These are phyloP conservation scores for Globisporangium megalacanthum DNA, from an alignment of 352 stramenopile genomes.

Conservation along the genomic window DNA sequence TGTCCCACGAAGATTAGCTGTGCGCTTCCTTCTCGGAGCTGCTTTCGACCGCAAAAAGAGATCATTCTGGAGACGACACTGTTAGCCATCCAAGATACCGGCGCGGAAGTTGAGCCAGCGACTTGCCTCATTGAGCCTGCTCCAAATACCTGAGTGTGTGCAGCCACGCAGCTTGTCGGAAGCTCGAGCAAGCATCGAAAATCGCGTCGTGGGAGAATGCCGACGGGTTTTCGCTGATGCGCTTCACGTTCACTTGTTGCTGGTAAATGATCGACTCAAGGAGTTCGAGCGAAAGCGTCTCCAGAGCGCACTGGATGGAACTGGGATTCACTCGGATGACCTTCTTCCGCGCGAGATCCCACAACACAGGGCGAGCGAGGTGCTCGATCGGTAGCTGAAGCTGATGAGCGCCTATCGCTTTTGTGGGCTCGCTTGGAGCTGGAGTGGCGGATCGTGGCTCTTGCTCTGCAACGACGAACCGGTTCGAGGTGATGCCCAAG, in stretches of 20 bases:
- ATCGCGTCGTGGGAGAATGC: slow-evolving; percentile 35
- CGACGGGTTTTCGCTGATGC: slow-evolving; percentile 43
- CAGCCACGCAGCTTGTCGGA: slow-evolving; percentile 56
- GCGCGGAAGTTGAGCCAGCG: too few species aligned
- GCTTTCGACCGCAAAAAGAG: slow-evolving; percentile 7
- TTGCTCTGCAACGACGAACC: neutral
- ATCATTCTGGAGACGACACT: slow-evolving; percentile 12
- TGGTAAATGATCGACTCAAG: slow-evolving; percentile 44
- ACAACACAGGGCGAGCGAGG: slow-evolving; percentile 33
- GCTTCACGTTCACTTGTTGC: slow-evolving; percentile 31
- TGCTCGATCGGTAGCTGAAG: slow-evolving; percentile 18
- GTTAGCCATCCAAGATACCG: neutral
- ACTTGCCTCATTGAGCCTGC: neutral
- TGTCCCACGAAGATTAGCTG: slow-evolving; percentile 15
- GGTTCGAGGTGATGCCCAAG: slow-evolving; percentile 3
- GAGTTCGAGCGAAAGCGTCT: slow-evolving; percentile 30
- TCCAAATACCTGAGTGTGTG: slow-evolving; percentile 51
- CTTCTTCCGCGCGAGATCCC: slow-evolving; percentile 44
- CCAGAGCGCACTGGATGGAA: slow-evolving; percentile 20
- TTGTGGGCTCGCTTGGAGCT: slow-evolving; percentile 1
- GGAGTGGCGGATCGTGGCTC: neutral
- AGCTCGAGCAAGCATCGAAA: slow-evolving; percentile 42
- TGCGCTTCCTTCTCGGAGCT: slow-evolving; percentile 7
- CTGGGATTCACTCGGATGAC: slow-evolving; percentile 24
- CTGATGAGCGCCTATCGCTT: too few species aligned